These are phyloP conservation scores for Monilinia polystroma DNA, from an alignment of 2,329 filamentous ascomycete species.

Conservation along the genomic window DNA sequence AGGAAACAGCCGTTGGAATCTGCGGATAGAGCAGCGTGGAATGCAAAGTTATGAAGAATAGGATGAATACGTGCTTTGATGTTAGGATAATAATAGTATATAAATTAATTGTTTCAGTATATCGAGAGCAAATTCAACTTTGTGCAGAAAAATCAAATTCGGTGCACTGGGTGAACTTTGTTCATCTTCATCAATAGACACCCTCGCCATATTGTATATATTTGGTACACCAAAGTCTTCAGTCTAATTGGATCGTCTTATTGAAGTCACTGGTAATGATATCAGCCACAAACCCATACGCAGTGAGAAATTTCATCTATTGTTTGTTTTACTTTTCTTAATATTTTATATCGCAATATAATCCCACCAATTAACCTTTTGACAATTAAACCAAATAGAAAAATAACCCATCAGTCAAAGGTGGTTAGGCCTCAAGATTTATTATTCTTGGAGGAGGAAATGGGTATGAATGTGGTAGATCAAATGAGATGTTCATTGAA, in stretches of 20 bases:
- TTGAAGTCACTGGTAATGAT: no score
- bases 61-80: background rate
- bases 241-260: no score
- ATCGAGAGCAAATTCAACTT: background rate
- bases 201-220: no score
- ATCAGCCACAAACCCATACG: no score
- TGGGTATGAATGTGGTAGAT: background rate
- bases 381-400: no score
- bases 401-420: no score
- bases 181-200: background rate
- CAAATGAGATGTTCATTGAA: background rate
- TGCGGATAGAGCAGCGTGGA: constrained; percentile 48
- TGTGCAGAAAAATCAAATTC: background rate
- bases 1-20: constrained; percentile 45
- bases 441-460: background rate
- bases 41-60: constrained; percentile 45
- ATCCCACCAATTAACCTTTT: background rate
- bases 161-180: no score
- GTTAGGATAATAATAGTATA: background rate
- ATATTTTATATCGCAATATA: no score
- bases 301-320: no score
- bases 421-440: background rate
- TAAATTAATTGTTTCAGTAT: background rate
- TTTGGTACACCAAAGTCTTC: no score
- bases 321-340: no score